Evolutionary conservation across 2,329 filamentous ascomycete species (phyloP), one percentile per base, ranked within the genome.

Genomic region (Ilyonectria sp.): DNA sequence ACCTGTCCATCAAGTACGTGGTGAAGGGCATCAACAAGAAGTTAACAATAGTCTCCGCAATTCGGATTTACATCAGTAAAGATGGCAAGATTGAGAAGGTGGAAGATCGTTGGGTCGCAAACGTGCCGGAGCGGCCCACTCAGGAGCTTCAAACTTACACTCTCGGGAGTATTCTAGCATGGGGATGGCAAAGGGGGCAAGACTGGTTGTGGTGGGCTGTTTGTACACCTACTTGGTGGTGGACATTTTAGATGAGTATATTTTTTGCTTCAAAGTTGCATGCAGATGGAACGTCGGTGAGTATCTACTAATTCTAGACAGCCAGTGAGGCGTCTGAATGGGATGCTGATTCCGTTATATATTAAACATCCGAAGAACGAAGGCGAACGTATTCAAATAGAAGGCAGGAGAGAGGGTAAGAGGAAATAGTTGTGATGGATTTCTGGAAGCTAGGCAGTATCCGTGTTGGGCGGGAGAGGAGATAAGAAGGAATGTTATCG

Each of bases 201-300:
- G 54, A 57, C 21, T 57, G 37, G 37, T 31, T 17, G 23, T 57
- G 23, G 54, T 57, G 23, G 54, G 40, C 17, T 57, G 19, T 57
- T 23, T 57, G 23, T 57, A 57, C 40, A n/a, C 23, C 21, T 19
- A 56, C 53, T 56, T 56, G 26, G 33, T 56, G 37, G 53, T 56
- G 53, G 53, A 37, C 23, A 43, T 56, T 23, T 4, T 57, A 40
- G 54, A 40, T 57, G 29, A 44, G 52, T 54, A 33, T 21, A 57
- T 44, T 35, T 26, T 40, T 46, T n/a, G 15, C 40, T 37, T 54
- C 17, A 54, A 44, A 6, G n/a, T 44, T 44, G 5, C n/a, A 44
- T 17, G 3, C 40, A 44, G 17, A 44, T n/a, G 40, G 40, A 44
- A 44, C n/a, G 5, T 19, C n/a, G n/a, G n/a, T 44, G 40, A 44